Evolutionary conservation across 495 filamentous ascomycete species (phyloP), one percentile per base, ranked within the genome.

Genomic region (Mycothermus thermophilus): DNA sequence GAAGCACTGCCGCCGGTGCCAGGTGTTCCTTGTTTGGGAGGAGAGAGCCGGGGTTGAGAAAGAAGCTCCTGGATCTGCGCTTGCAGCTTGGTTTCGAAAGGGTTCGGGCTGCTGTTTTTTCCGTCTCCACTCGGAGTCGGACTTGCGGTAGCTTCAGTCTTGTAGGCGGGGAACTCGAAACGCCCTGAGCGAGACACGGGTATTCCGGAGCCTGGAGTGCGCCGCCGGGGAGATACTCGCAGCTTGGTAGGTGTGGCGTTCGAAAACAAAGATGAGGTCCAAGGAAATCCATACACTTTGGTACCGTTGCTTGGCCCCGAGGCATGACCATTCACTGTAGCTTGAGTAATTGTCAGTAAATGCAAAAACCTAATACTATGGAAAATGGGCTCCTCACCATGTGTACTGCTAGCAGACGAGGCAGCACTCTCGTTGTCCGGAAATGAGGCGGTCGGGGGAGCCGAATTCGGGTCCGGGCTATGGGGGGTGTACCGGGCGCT

Each of bases 401-500:
- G 38, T 12, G 38, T 32, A 23, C 38, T 47, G 36, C 50, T 46
- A 4, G 41, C 26, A 5, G 43, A 37, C 2, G 46, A 40, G 17
- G 17, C 32, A 9, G 46, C 45, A 22, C 45, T 37, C 10, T 35
- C 31, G 4, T 41, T 30, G 7, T 30, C 27, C 28, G 19, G 13
- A 34, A 52, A 33, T 25, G 49, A 30, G 3, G 37, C 22, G 3
- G 20, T 40, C 4, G 44, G 16, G 10, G 46, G 35, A 3, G 45
- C 46, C 10, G 52, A 39, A 16, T 29, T 39, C 5, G 33, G 13
- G 1, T 43, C 38, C 3, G 35, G 28, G 3, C 20, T 28, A 1
- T 28, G 44, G n/a, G 45, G 49, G 14, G 48, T 56, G 34, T 56
- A 56, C 12, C 44, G 38, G 27, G 52, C 50, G 35, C 46, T 37